A percentile compares a stretch with the other conserved stretches of the same genome.
Evolutionary conservation across 1,284 basidiomycete species (phyloP).

Genomic region (Exobasidium rhododendri): DNA sequence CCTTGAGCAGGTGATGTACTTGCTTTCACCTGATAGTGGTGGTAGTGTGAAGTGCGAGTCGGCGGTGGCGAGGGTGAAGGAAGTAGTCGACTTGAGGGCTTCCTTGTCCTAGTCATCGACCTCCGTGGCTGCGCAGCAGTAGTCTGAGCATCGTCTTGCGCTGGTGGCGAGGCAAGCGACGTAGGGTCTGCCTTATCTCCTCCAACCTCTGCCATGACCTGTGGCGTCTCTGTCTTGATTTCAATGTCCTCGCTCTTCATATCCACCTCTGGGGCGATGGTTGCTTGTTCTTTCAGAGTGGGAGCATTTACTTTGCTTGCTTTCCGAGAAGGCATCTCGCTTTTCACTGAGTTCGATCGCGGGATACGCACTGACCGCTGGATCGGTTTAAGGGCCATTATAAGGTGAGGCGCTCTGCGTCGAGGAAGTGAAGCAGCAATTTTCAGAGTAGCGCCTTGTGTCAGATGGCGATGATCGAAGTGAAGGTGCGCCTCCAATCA

Average conservation of each 20-base stretch:
- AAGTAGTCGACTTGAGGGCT: constrained; percentile 9
- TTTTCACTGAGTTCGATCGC: not conserved
- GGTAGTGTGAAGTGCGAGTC: not conserved
- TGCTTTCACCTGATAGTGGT: not conserved
- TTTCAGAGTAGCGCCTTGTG: too few relatives aligned
- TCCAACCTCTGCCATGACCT: not conserved
- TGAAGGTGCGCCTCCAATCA: too few relatives aligned
- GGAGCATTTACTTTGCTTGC: not conserved
- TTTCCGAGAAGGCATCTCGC: not conserved
- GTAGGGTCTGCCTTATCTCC: not conserved
- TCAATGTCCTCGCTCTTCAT: not conserved
- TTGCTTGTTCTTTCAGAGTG: too few relatives aligned
- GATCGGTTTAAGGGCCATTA: not conserved
- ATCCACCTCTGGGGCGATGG: constrained; percentile 1
- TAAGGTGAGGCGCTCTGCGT: too few relatives aligned
- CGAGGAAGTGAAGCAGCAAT: too few relatives aligned
- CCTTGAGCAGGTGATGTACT: not conserved
- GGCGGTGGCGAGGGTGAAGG: constrained; percentile 11
- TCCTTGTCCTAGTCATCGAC: constrained; percentile 8
- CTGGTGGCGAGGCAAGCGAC: not conserved
- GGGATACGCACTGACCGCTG: not conserved
- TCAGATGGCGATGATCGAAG: too few relatives aligned
- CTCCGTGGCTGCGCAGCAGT: not conserved
- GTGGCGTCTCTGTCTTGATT: not conserved
- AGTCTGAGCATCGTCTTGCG: not conserved